Evolutionary conservation across 441 rosid genomes (phyloP), one percentile per base, ranked within the genome.

Genomic region (Pelargonium cotyledonis): DNA sequence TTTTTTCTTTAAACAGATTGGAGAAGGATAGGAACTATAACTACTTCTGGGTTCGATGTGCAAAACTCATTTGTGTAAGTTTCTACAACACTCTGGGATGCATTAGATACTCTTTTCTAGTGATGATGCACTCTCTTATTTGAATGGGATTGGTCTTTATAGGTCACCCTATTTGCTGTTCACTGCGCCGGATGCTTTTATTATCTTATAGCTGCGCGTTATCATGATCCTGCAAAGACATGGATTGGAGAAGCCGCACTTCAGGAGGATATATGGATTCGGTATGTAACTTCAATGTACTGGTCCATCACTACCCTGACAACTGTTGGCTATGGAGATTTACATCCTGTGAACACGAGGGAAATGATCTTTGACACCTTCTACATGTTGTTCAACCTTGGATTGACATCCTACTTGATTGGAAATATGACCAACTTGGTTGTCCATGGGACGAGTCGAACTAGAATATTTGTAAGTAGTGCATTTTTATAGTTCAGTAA

Each of bases 391-490:
- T 91, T 91, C 80, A 88, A 88, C 72, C 86, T 89, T 16, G 92
- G 97, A 14, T 75, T 91, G 80, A 88, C 86, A 0, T 89, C 96
- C 0, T 92, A 89, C 75, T 79, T 92, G 81, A 92, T 89, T 43
- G 97, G 97, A 72, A 92, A 89, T 77, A 92, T 92, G 96, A 92
- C 95, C 79, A 89, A 85, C 85, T 76, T 92, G 83, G 92, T 90
- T 67, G 98, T 92, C 72, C 96, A 88, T 44, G 90, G 93, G 64
- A 89, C 92, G 12, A 88, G 95, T 49, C 87, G 96, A 68, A 92
- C 97, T 49, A 81, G 97, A 83, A 82, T 73, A 78, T 92, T 92
- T 76, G 97, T 89, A 29, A 57, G 62, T 18, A 18, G 8, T 57
- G 19, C 29, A 57, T 58, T 71, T 40, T 23, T 1, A n/a, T 29